Evolutionary conservation across 495 filamentous ascomycete genomes (phyloP).

Genomic region (Aspergillus haitiensis): DNA sequence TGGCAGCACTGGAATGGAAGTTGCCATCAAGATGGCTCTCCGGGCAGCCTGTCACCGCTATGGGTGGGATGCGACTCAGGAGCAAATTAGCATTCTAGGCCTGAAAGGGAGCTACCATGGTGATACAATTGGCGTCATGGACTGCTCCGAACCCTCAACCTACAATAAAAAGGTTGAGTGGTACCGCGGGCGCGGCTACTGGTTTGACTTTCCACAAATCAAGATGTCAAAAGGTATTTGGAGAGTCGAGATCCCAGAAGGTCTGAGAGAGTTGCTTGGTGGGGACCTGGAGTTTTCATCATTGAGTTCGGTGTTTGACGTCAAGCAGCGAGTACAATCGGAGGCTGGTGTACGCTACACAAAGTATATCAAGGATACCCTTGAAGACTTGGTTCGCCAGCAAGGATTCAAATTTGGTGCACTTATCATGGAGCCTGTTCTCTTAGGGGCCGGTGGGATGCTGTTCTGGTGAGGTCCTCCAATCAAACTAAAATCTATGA

Average conservation of each 20-base stretch:
- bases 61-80: conserved; percentile 55
- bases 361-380: conserved; percentile 53
- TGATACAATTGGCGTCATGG: conserved; percentile 81
- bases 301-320: conserved; percentile 61
- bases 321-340: conserved; percentile 47
- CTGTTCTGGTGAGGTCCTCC: conserved; percentile 58
- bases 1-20: conserved; percentile 76
- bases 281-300: conserved; percentile 45
- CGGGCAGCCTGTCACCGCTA: conserved; percentile 62
- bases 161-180: conserved; percentile 77
- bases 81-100: conserved; percentile 64
- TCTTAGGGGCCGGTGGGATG: conserved; percentile 79
- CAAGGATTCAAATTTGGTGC: conserved; percentile 69
- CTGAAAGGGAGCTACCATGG: conserved; percentile 78
- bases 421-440: conserved; percentile 71
- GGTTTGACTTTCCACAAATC: conserved; percentile 73
- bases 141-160: conserved; percentile 67
- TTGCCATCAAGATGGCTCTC: conserved; percentile 77
- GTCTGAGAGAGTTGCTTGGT: conserved; percentile 49
- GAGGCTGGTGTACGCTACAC: conserved; percentile 51
- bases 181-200: conserved; percentile 71
- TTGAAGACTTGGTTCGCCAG: conserved; percentile 49
- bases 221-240: conserved; percentile 62
- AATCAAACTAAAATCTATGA: not conserved
- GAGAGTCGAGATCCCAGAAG: conserved; percentile 57